phyloP scores from a whole-genome alignment of 2,329 filamentous ascomycete species.

The Lachnellula cervina region DNA sequence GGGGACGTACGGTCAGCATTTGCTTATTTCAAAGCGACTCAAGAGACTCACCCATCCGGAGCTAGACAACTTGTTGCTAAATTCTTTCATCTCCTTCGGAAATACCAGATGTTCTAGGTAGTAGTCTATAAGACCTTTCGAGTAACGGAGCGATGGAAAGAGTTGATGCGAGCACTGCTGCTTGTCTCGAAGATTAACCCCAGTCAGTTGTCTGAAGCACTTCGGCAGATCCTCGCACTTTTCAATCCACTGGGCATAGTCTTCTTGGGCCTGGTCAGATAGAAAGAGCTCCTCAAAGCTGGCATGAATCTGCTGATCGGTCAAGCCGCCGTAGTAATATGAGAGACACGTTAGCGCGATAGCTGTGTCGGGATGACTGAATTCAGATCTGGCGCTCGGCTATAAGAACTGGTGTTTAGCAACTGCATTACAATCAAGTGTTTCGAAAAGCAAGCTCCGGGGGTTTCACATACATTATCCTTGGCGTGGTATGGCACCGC shows the following conservation, averaged over 20 bases:
- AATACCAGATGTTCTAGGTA: slow-evolving; percentile 56
- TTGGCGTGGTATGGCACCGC: slow-evolving; percentile 65
- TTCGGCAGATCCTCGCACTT: slow-evolving; percentile 31
- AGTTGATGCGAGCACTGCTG: slow-evolving; percentile 41
- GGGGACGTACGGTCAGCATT: slow-evolving; percentile 37
- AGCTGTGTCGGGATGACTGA: slow-evolving; percentile 61
- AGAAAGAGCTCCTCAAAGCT: slow-evolving; percentile 42
- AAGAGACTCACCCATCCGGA: slow-evolving; percentile 52
- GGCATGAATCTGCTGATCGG: slow-evolving; percentile 38
- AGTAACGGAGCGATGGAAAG: slow-evolving; percentile 47
- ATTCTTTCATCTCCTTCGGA: slow-evolving; percentile 56
- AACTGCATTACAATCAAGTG: background rate
- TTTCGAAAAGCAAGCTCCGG: background rate
- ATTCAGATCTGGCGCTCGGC: slow-evolving; percentile 59
- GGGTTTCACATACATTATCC: slow-evolving; percentile 37
- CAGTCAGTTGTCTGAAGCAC: slow-evolving; percentile 37
- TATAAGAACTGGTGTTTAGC: background rate
- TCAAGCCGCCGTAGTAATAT: slow-evolving; percentile 61
- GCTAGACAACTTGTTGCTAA: slow-evolving; percentile 53
- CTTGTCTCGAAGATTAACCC: slow-evolving; percentile 54
- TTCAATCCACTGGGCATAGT: slow-evolving; percentile 46
- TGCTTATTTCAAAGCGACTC: background rate
- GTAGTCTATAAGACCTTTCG: slow-evolving; percentile 54
- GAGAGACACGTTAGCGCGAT: slow-evolving; percentile 60
- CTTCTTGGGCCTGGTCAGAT: slow-evolving; percentile 46